These are phyloP conservation scores for Raphidocelis subcapitata DNA, from an alignment of 139 green algal species.

Conservation along the genomic window DNA sequence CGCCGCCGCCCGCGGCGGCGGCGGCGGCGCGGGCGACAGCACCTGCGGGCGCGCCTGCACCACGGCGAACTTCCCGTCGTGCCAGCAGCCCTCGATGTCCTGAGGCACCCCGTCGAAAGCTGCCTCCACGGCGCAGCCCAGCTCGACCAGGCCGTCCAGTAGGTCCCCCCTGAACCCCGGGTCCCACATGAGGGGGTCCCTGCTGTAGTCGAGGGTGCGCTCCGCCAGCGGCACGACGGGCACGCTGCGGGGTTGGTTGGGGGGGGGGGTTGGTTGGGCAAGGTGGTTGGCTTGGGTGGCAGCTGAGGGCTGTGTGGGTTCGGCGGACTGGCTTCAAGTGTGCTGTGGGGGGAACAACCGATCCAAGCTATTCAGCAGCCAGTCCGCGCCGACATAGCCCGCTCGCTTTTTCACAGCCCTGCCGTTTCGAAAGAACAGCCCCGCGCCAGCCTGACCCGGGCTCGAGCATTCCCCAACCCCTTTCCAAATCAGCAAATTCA, in stretches of 20 bases:
- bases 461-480: no score
- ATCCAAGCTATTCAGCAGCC: background rate
- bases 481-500: no score
- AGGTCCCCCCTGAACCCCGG: constrained; percentile 41
- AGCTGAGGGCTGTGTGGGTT: no score
- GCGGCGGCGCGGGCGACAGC: constrained; percentile 16
- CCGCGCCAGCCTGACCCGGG: no score
- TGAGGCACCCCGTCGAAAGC: constrained; percentile 53
- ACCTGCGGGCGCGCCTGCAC: constrained; percentile 83
- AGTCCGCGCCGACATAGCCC: no score
- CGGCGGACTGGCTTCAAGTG: no score
- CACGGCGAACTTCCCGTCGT: constrained; percentile 55
- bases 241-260: constrained; percentile 32
- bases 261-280: background rate
- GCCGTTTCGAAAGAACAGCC: no score
- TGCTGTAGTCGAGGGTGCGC: constrained; percentile 50
- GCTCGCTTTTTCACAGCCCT: no score
- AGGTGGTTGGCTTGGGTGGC: no score
- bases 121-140: constrained; percentile 55
- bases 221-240: constrained; percentile 53
- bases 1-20: no score
- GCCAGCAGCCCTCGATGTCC: constrained; percentile 83
- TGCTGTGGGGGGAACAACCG: background rate
- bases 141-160: constrained; percentile 44
- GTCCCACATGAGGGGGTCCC: constrained; percentile 74